Evolutionary conservation across 1,139 yeast genomes (phyloP), one percentile per base, ranked within the genome.

Genomic region (Diutina rugosa): DNA sequence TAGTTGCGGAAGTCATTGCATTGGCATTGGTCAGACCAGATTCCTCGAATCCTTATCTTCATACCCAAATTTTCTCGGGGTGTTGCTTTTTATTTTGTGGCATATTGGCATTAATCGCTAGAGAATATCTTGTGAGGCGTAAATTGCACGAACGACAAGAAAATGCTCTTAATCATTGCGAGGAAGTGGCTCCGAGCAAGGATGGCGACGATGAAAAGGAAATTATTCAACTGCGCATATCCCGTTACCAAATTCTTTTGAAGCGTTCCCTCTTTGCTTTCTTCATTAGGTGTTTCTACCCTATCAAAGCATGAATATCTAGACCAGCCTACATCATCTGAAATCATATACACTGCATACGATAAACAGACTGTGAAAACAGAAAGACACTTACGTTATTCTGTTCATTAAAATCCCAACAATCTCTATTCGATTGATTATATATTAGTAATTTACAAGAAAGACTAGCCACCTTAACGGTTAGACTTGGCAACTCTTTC

Each of bases 401-500:
- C 26, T 38, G 26, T 35, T 35, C 32, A 44, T 29, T 21, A 52
- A 38, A 26, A 38, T 35, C 48, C 30, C 51, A 28, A 55, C 46
- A 32, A 26, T 47, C 51, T 21, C 30, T 26, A 26, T 47, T 26
- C 51, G 51, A 14, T 47, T 26, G 16, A 14, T 38, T 35, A 51
- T 51, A n/a, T 35, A 35, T 32, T 16, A 35, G 26, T 41, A 59
- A 57, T 60, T 59, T 58, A 61, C 61, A 57, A 55, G 56, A 51
- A 57, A 12, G n/a, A 26, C 30, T 46, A 49, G 18, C 58, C 62
- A 56, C 58, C 70, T 87, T 93, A 93, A 90, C 99, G 98, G 96
- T 93, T 93, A 78, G 98, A 90, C 84, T 93, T 93, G 78, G 99
- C 99, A 79, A 93, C 99, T 88, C 99, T 96, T 86, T 95, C 99